phyloP scores from a whole-genome alignment of 768 basidiomycete species.

The Myochromella boudieri region DNA sequence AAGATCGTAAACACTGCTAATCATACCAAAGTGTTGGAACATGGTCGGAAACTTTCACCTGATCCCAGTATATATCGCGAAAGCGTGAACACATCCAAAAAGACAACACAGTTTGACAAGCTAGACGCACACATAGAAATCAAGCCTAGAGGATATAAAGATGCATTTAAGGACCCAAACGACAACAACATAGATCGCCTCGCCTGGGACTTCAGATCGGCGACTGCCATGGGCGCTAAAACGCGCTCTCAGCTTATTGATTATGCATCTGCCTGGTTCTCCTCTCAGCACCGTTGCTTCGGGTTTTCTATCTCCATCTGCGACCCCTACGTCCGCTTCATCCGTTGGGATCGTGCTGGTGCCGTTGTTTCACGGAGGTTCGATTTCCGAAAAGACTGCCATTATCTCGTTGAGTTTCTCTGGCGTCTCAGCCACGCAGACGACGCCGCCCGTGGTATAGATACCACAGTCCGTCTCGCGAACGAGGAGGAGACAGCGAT shows the following conservation, averaged over 20 bases:
- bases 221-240: neutral
- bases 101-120: constrained; percentile 11
- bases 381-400: constrained; percentile 18
- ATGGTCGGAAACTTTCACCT: neutral
- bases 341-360: constrained; percentile 34
- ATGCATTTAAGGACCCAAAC: constrained; percentile 13
- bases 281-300: constrained; percentile 28
- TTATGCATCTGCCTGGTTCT: constrained; percentile 20
- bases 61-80: constrained; percentile 7
- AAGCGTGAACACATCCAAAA: constrained; percentile 1
- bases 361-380: constrained; percentile 28
- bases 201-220: neutral
- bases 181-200: neutral
- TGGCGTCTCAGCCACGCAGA: constrained; percentile 24
- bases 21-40: neutral
- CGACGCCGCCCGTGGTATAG: constrained; percentile 22
- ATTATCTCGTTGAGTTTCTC: constrained; percentile 27
- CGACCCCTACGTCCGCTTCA: constrained; percentile 24
- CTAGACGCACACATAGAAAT: constrained; percentile 16
- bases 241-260: constrained; percentile 23
- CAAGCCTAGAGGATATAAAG: constrained; percentile 9
- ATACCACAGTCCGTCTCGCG: constrained; percentile 21
- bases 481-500: constrained; percentile 3
- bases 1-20: constrained; percentile 13
- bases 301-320: constrained; percentile 27